Evolutionary conservation across 2,329 filamentous ascomycete species (phyloP).

Genomic region (Sclerotiophoma versabilis): DNA sequence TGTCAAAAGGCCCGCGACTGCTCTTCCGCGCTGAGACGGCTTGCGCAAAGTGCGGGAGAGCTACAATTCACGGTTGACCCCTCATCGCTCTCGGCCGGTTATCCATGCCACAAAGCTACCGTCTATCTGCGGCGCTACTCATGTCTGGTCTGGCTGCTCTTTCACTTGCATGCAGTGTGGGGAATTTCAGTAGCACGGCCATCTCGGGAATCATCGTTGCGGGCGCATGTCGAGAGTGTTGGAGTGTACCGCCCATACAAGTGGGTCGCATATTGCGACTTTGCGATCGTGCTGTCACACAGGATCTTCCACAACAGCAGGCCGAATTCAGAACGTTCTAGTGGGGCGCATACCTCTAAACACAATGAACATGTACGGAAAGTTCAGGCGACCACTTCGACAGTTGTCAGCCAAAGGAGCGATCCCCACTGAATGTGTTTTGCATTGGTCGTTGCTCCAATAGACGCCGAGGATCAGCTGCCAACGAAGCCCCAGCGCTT

Average conservation of each 20-base stretch:
- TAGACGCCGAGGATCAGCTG: constrained; percentile 44
- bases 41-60: constrained; percentile 41
- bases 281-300: constrained; percentile 13
- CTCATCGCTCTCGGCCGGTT: constrained; percentile 36
- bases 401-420: constrained; percentile 9
- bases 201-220: background rate
- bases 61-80: constrained; percentile 34
- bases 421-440: constrained; percentile 29
- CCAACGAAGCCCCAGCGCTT: constrained; percentile 45
- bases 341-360: constrained; percentile 11
- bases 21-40: constrained; percentile 22
- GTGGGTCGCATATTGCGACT: constrained; percentile 15
- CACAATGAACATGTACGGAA: constrained; percentile 4
- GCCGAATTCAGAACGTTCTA: constrained; percentile 4
- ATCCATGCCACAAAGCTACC: constrained; percentile 33
- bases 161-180: constrained; percentile 41
- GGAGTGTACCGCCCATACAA: constrained; percentile 11
- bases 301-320: constrained; percentile 19
- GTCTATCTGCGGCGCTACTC: constrained; percentile 41
- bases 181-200: constrained; percentile 10
- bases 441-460: constrained; percentile 40
- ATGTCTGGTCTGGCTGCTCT: constrained; percentile 35
- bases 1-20: constrained; percentile 31
- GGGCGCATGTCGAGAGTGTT: background rate
- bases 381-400: constrained; percentile 14